Base-by-base conservation (phyloP, 768 basidiomycete genomes). In the Tylopilus rubrobrunneus region DNA sequence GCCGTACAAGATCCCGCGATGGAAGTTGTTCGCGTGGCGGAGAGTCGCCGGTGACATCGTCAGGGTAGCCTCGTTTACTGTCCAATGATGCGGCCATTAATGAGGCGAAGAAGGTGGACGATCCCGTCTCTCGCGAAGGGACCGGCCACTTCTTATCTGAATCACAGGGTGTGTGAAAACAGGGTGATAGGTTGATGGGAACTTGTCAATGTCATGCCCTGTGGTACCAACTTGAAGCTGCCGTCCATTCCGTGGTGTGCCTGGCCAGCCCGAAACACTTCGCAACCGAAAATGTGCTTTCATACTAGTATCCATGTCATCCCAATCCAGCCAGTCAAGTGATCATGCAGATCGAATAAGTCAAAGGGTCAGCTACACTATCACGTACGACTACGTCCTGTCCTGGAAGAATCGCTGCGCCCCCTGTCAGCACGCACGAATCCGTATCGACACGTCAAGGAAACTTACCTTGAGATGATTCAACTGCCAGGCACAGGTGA, bases 401-500 rank as follows among this genome's bases (percentile, higher is more conserved):
- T 92, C 90, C 70, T 92, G 89, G 66, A 92, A 92, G 77, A 92
- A 92, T 56, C 80, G 79, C 90, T 92, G 58, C 4, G 48, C 39
- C 39, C n/a, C 14, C 46, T 29, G 52, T 63, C 48, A 55, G 48
- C n/a, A 28, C 28, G 23, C 21, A 11, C 25, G 0, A 31, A 43
- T 4, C 29, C 34, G 6, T 34, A 31, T 27, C 50, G 44, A 40
- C 57, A 46, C 34, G 17, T 4, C 41, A 49, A 27, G 31, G 7
- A 15, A 33, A 72, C 82, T 65, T 62, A 92, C 91, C 76, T 85
- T 90, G 54, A 99, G 76, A 79, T 98, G 91, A 65, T 90, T 78
- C 67, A 97, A 75, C 71, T 98, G 97, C 95, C 96, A 98, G 29
- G 82, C 76, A 63, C 92, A 98, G 2, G 95, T 96, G 17, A 74